Conservation (phyloP, 441 rosid species). For the Melianthus villosus region DNA sequence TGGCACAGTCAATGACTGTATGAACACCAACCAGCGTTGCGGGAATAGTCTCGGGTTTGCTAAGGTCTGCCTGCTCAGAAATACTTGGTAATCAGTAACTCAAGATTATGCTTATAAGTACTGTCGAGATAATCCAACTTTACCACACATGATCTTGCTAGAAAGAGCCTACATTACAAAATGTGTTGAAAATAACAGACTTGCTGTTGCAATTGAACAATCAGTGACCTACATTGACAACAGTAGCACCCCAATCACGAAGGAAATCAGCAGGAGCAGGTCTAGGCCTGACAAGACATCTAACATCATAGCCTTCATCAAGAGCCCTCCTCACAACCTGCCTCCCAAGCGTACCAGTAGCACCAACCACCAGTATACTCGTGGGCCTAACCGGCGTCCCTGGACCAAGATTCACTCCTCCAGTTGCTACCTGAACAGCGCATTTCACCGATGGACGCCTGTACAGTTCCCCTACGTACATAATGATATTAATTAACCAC, state of each 20-base stretch:
- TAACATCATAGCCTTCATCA: slow-evolving; percentile 83
- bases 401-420: slow-evolving; percentile 48
- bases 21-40: slow-evolving; percentile 88
- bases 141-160: too few relatives aligned
- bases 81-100: background rate
- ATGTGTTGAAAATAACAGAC: too few relatives aligned
- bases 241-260: slow-evolving; percentile 97
- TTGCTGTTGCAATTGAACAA: too few relatives aligned
- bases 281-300: slow-evolving; percentile 80
- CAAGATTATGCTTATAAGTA: too few relatives aligned
- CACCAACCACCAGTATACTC: slow-evolving; percentile 66
- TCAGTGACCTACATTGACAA: slow-evolving; percentile 42
- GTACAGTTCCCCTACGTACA: slow-evolving; percentile 19
- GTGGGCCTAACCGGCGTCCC: slow-evolving; percentile 67
- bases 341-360: slow-evolving; percentile 79
- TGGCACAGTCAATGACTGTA: slow-evolving; percentile 78
- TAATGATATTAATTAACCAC: background rate
- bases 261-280: slow-evolving; percentile 86
- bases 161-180: too few relatives aligned
- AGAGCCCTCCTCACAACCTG: slow-evolving; percentile 75
- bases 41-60: slow-evolving; percentile 79
- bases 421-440: slow-evolving; percentile 14
- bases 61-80: slow-evolving; percentile 68
- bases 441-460: slow-evolving; percentile 18
- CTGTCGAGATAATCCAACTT: too few relatives aligned